Base-by-base conservation (phyloP, 371 early-diverging fungal genomes). In the Chytridium lagenaria region DNA sequence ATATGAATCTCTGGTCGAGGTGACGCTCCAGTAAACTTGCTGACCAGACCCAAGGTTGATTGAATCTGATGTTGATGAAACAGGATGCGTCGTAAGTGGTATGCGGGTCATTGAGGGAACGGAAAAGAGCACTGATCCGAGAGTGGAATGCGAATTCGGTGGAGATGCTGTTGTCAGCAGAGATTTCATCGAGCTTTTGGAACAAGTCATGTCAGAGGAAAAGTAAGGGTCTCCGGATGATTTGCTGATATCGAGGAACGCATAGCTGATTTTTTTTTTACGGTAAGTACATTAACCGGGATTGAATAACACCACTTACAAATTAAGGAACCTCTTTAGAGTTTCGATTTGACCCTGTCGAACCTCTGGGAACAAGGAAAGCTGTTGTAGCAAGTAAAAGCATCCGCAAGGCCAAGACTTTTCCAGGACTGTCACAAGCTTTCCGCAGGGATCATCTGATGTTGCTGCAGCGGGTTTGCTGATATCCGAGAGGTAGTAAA, bases 271-370 rank as follows among this genome's bases (percentile, higher is more conserved):
- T 39, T 52, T 1, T 33, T 16, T 31, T 2, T 66, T 37, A 71
- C 12, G 7, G 26, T n/a, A 57, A 30, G 30, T 10, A 63, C 63
- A 63, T 31, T 63, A 36, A 15, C 7, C 10, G 31, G 31, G 34
- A 38, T 66, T 2, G 44, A 66, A 44, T 55, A 55, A 7, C 7
- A 36, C 34, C 26, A 66, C 66, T n/a, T n/a, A 66, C 66, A 40
- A 66, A 19, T 71, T 33, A 16, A 70, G 65, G 61, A 69, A 75
- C 15, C 30, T 34, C 68, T 70, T 70, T 16, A 75, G 36, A 16
- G 75, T 55, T 31, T 51, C 68, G 30, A 70, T 39, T 50, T 75
- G 75, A 2, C 52, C 59, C 39, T 52, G 51, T 36, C 65, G 68
- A 40, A 69, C 67, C 7, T 51, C 67, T 23, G 67, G 39, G 23